Evolutionary conservation across 305 asterid genomes (phyloP).

Genomic region (Fraxinus floribunda): DNA sequence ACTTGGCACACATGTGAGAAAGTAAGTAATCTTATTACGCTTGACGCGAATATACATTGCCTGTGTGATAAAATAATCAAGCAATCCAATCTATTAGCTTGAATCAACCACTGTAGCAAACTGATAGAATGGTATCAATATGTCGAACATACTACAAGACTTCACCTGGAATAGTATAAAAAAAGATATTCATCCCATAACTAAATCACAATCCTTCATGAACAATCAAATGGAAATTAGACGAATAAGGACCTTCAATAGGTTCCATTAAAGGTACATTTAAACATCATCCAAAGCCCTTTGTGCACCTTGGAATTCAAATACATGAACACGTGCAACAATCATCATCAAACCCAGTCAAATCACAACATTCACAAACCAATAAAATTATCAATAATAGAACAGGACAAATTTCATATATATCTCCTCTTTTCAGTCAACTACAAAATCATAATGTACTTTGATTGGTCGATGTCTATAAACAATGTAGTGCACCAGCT

Average conservation of each 20-base stretch:
- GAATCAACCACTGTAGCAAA: slow-evolving; percentile 10
- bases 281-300: slow-evolving; percentile 6
- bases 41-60: slow-evolving; percentile 90
- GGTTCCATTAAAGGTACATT: neutral
- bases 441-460: neutral
- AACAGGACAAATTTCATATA: neutral
- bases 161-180: neutral
- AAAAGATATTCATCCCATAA: neutral
- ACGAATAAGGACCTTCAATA: neutral
- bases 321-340: neutral
- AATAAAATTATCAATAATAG: neutral
- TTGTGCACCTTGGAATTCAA: slow-evolving; percentile 9
- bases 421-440: neutral
- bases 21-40: slow-evolving; percentile 80
- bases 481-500: neutral
- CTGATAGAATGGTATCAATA: neutral
- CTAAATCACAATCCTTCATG: neutral
- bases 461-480: neutral
- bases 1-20: slow-evolving; percentile 82
- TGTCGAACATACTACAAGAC: neutral
- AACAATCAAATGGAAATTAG: neutral
- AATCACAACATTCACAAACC: neutral
- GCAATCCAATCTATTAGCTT: slow-evolving; percentile 1
- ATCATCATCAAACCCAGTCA: neutral
- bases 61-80: slow-evolving; percentile 41